phyloP scores from a whole-genome alignment of 2,329 filamentous ascomycete genomes.

The Tolypocladium album region DNA sequence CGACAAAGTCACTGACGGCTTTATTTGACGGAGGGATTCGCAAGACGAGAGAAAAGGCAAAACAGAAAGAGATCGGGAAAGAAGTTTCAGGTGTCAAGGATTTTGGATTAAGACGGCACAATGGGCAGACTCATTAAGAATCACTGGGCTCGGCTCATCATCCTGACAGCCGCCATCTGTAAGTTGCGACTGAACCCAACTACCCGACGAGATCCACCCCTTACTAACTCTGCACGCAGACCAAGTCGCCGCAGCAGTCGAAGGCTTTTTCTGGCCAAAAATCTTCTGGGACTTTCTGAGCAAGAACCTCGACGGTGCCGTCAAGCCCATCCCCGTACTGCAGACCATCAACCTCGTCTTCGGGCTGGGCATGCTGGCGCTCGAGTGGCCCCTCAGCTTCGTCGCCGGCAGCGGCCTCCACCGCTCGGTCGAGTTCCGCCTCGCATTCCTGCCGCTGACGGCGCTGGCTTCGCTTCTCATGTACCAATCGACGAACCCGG shows the following conservation, averaged over 20 bases:
- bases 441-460: constrained; percentile 72
- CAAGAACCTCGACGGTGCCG: constrained; percentile 74
- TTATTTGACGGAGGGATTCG: not conserved
- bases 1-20: not conserved
- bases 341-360: constrained; percentile 85
- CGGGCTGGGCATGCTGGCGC: constrained; percentile 66
- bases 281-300: constrained; percentile 97
- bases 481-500: constrained; percentile 89
- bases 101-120: constrained; percentile 12
- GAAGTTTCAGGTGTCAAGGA: not conserved
- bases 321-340: constrained; percentile 78
- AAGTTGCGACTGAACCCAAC: constrained; percentile 20
- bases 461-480: constrained; percentile 65
- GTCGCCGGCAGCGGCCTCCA: constrained; percentile 72
- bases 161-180: constrained; percentile 75
- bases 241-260: constrained; percentile 72
- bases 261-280: constrained; percentile 97
- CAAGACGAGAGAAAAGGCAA: not conserved
- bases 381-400: constrained; percentile 81
- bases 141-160: constrained; percentile 92
- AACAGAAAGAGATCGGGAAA: constrained; percentile 4
- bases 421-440: constrained; percentile 74
- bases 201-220: not conserved
- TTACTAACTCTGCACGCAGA: constrained; percentile 39
- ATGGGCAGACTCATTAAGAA: constrained; percentile 99